Base-by-base conservation (phyloP, 768 basidiomycete genomes). In the Multifurca ochricompacta region DNA sequence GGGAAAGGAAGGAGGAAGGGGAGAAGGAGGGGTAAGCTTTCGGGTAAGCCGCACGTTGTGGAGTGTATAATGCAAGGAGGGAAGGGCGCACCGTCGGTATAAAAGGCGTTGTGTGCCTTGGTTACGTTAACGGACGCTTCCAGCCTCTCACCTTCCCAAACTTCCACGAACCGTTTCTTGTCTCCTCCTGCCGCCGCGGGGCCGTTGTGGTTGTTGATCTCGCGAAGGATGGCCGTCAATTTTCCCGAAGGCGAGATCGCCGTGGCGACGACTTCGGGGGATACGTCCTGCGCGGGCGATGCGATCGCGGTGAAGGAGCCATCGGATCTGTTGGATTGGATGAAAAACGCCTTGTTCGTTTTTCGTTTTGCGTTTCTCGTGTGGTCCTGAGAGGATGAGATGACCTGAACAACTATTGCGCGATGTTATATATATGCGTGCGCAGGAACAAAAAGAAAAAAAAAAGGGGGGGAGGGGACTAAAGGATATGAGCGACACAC, bases 161-260 rank as follows among this genome's bases (percentile, higher is more conserved):
- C 41, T 61, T 69, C 68, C 18, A 69, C 57, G 43, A 60, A 63
- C 13, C 66, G 57, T 31, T 63, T 64, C 53, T 64, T 64, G 28
- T 58, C 45, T 2, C 23, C 30, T 8, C 36, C n/a, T n/a, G n/a
- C n/a, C n/a, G n/a, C n/a, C n/a, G n/a, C n/a, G n/a, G n/a, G n/a
- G n/a, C n/a, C n/a, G n/a, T n/a, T n/a, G n/a, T n/a, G n/a, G n/a
- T n/a, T 31, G 16, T 43, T 57, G 0, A 54, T 60, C 16, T 63
- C 63, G 8, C 66, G 55, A 25, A 68, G 65, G 39, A 65, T 34
- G 5, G 63, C 68, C 1, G 59, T 53, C 9, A 53, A 34, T 30
- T 46, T 52, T 1, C 65, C 63, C 6, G 65, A 66, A 2, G 59
- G 61, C 13, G 66, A 66, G 40, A 62, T 34, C 3, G 56, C 30